A percentile compares a stretch with the other conserved stretches of the same genome.
Evolutionary conservation across 768 basidiomycete species (phyloP).

Genomic region (Tylopilus sp.): DNA sequence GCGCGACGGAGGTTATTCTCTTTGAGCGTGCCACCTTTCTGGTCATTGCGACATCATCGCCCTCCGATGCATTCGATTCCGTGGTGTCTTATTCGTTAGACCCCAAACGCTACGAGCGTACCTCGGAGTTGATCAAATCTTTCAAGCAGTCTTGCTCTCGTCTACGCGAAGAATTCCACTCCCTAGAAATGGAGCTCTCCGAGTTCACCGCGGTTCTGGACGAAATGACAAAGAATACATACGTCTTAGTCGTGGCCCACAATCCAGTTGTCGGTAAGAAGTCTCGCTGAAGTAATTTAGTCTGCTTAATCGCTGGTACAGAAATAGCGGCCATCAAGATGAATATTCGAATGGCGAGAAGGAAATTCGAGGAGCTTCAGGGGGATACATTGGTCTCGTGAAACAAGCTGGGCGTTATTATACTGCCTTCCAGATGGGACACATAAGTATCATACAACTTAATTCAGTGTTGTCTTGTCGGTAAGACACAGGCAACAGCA

Average conservation of each 20-base stretch:
- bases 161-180: constrained; percentile 79
- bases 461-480: too few relatives aligned
- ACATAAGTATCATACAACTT: too few relatives aligned
- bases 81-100: constrained; percentile 47
- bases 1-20: constrained; percentile 89
- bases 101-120: constrained; percentile 77
- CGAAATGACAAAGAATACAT: constrained; percentile 90
- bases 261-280: constrained; percentile 80
- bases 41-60: constrained; percentile 84
- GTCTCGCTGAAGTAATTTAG: background rate
- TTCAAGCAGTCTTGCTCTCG: constrained; percentile 92
- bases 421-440: too few relatives aligned
- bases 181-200: constrained; percentile 80
- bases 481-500: background rate
- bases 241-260: constrained; percentile 85
- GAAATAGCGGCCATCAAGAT: constrained; percentile 86
- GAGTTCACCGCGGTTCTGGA: constrained; percentile 90
- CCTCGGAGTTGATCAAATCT: constrained; percentile 90
- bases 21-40: constrained; percentile 98
- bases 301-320: constrained; percentile 29
- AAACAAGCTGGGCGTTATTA: background rate
- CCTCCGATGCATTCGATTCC: constrained; percentile 34
- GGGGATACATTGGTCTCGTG: constrained; percentile 52
- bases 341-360: constrained; percentile 82
- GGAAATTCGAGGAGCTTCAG: constrained; percentile 89